phyloP scores from a whole-genome alignment of 1,284 basidiomycete species.

The Tilletia setariae region DNA sequence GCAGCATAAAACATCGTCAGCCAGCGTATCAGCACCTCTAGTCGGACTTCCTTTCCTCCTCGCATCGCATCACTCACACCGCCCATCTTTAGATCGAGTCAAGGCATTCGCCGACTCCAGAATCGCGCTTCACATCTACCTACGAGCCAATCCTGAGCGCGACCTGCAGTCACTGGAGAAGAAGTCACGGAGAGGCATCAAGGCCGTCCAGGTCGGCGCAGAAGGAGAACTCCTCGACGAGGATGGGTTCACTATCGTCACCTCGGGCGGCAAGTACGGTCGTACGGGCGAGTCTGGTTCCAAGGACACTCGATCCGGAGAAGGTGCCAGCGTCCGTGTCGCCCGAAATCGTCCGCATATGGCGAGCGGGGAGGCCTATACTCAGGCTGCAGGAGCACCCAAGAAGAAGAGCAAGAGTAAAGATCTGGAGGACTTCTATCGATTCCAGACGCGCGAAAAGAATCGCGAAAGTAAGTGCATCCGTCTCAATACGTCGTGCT shows the following conservation, averaged over 20 bases:
- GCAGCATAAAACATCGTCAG: background rate
- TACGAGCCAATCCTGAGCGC: slow-evolving; percentile 38
- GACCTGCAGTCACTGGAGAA: background rate
- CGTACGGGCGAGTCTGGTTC: slow-evolving; percentile 28
- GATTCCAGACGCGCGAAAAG: slow-evolving; percentile 49
- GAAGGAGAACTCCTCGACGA: slow-evolving; percentile 49
- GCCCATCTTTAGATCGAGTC: slow-evolving; percentile 32
- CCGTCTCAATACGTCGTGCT: background rate
- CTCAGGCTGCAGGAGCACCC: background rate
- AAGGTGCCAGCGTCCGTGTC: slow-evolving; percentile 16
- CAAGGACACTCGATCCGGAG: background rate
- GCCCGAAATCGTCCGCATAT: slow-evolving; percentile 7
- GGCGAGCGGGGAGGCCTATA: background rate
- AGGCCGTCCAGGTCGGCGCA: slow-evolving; percentile 43
- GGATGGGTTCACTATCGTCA: slow-evolving; percentile 53
- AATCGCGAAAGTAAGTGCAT: slow-evolving; percentile 37
- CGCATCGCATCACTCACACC: slow-evolving; percentile 25
- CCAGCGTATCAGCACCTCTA: slow-evolving; percentile 19
- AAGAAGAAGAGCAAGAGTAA: slow-evolving; percentile 37
- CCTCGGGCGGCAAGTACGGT: slow-evolving; percentile 46
- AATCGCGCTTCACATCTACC: slow-evolving; percentile 39
- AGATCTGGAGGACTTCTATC: slow-evolving; percentile 48
- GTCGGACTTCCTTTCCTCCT: slow-evolving; percentile 38
- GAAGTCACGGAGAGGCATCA: slow-evolving; percentile 25
- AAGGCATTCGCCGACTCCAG: slow-evolving; percentile 34